Percentiles rank a stretch among this genome's conserved stretches.
These are phyloP conservation scores for Diaporthe vexans DNA, from an alignment of 2,329 filamentous ascomycete genomes.

Conservation along the genomic window DNA sequence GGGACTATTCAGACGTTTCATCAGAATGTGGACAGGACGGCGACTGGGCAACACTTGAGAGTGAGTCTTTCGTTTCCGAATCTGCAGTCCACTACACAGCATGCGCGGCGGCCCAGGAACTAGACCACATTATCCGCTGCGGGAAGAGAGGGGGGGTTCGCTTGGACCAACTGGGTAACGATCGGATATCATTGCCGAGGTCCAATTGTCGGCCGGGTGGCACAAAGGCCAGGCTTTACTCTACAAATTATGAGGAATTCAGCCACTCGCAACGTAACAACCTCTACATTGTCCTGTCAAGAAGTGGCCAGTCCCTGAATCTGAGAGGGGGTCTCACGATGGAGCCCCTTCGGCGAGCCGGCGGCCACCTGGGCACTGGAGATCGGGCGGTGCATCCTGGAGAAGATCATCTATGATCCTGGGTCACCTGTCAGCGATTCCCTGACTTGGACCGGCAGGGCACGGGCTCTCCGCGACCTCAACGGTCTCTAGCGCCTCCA, in stretches of 20 bases:
- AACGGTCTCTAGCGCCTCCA: slow-evolving; percentile 23
- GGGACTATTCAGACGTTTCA: slow-evolving; percentile 13
- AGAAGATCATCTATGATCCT: slow-evolving; percentile 13
- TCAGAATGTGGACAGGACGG: not conserved
- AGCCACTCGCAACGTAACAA: not conserved
- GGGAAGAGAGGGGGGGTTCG: not conserved
- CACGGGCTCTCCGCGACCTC: slow-evolving; percentile 18
- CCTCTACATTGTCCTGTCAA: not conserved
- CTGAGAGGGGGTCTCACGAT: not conserved
- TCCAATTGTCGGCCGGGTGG: not conserved
- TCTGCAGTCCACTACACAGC: not conserved
- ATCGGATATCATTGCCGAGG: not conserved
- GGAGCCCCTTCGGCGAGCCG: not conserved
- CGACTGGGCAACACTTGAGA: not conserved
- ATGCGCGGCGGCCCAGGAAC: not conserved
- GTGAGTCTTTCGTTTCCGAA: not conserved
- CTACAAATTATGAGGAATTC: not conserved
- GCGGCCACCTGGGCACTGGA: not conserved
- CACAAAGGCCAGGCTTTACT: not conserved
- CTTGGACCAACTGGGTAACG: not conserved
- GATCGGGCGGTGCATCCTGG: slow-evolving; percentile 16
- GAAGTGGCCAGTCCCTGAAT: not conserved
- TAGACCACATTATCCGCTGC: not conserved
- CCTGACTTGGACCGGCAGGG: not conserved
- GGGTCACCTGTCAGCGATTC: not conserved